Evolutionary conservation across 2,329 filamentous ascomycete genomes (phyloP), one percentile per base, ranked within the genome.

Genomic region (Sclerotinia glacialis): DNA sequence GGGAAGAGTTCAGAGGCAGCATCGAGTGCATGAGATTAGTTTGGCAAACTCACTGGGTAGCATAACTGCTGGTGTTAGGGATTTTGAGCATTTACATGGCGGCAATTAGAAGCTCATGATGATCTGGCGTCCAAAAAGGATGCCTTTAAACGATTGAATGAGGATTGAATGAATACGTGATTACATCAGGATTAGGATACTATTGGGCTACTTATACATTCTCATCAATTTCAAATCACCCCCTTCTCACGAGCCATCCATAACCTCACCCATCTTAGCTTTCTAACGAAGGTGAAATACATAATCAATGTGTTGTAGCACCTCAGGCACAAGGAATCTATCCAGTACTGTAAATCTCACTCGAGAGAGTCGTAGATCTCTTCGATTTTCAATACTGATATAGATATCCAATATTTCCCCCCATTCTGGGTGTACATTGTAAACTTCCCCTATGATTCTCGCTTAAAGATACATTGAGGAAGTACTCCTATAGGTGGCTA

Each of bases 61-160:
- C 31, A 49, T 21, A 18, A 49, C 23, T 49, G n/a, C 58, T 26
- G 58, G 58, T 50, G 58, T 61, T 49, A 5, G 58, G 58, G 28
- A 37, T 61, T 61, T 40, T 37, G 58, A 49, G 44, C 44, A 61
- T 61, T 61, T 61, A 26, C n/a, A 61, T 2, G 44, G n/a, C 8
- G 44, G 3, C n/a, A 37, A 18, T 47, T 49, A 49, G n/a, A 49
- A 26, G 37, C 14, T 0, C 12, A n/a, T 11, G 31, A 34, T 26
- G n/a, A 21, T 11, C n/a, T 26, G 31, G 44, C 44, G 58, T 49
- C 58, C 44, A 37, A 49, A 61, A 49, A 21, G n/a, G 31, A 61
- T 50, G n/a, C 4, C 31, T 26, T 12, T 21, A 14, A 49, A 61
- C 11, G 58, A 61, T 49, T 61, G 8, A 49, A 49, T 40, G 44